Conservation (phyloP, 352 stramenopile genomes). For the Phytophthora fragariae region DNA sequence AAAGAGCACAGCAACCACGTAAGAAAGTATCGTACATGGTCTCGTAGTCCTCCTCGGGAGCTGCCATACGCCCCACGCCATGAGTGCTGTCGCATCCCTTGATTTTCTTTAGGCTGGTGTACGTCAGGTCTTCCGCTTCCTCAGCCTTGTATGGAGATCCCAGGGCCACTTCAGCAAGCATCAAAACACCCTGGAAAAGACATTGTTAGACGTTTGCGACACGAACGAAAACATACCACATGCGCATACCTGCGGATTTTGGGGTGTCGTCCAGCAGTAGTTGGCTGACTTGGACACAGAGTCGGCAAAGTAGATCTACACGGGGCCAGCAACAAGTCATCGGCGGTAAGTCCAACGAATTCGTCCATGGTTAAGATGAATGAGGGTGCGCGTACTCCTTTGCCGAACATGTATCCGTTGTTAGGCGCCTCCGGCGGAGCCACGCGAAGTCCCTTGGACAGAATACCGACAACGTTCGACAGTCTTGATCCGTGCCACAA, state of each 20-base stretch:
- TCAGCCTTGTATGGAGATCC: slow-evolving; percentile 55
- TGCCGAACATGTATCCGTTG: slow-evolving; percentile 89
- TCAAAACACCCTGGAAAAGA: slow-evolving; percentile 50
- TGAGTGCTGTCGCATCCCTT: slow-evolving; percentile 60
- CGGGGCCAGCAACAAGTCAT: not conserved
- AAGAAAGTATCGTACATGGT: slow-evolving; percentile 41
- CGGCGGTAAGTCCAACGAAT: not conserved
- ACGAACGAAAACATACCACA: not conserved
- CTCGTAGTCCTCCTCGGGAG: slow-evolving; percentile 50
- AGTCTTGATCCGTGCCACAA: slow-evolving; percentile 87
- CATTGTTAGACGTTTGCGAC: not conserved
- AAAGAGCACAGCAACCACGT: not conserved
- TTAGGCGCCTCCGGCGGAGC: slow-evolving; percentile 80
- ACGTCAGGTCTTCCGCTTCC: slow-evolving; percentile 63
- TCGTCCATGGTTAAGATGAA: not conserved
- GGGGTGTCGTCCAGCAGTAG: slow-evolving; percentile 81
- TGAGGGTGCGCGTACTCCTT: slow-evolving; percentile 60
- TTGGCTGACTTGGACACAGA: slow-evolving; percentile 82
- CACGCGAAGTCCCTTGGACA: slow-evolving; percentile 82
- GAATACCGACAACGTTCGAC: slow-evolving; percentile 83
- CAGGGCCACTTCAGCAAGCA: slow-evolving; percentile 74
- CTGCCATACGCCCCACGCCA: slow-evolving; percentile 64
- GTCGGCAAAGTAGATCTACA: slow-evolving; percentile 88
- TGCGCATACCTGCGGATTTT: slow-evolving; percentile 54
- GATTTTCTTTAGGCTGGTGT: slow-evolving; percentile 46